Base-by-base conservation (phyloP, 805 yeast genomes). In the Lachancea nothofagi region DNA sequence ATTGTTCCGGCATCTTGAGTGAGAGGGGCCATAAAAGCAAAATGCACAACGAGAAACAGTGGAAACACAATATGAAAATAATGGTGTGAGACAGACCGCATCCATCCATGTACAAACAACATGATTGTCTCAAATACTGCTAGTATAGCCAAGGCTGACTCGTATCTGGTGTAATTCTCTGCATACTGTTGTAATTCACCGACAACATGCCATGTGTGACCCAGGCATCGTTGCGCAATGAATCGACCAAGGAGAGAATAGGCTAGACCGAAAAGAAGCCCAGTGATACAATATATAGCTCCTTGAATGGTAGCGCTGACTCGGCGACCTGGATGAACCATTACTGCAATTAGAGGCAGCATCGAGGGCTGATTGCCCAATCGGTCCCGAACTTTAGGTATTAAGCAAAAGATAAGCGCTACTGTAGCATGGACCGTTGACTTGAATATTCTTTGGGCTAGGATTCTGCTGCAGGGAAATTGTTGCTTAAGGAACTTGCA, bases 301-400 rank as follows among this genome's bases (percentile, higher is more conserved):
- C 67, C 66, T 44, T 72, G 74, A 19, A 72, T 58, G 50, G 72
- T 70, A 5, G 71, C 65, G 17, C 76, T 72, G 2, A 70, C 58
- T 36, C 77, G 60, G 45, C 75, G 62, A 0, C 77, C 76, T 2
- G 76, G 75, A 46, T 71, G 74, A 4, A 69, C 68, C 50, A 68
- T 69, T 12, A 71, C 75, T 1, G 74, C 64, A 4, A 69, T 62
- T 29, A 72, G 46, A 0, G 74, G 71, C 8, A 71, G 50, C 66
- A 72, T 64, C 8, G 70, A 69, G 1, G 72, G 67, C 26, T 69
- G 66, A 4, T 49, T 49, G 4, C 76, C 76, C 13, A 72, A 32
- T 7, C 47, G 53, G 7, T 32, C 45, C 19, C 65, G 46, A 1
- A 69, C 61, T 14, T 59, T 54, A 0, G 69, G 67, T 3, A 66